Base-by-base conservation (phyloP, 1,284 basidiomycete genomes). In the Boletus semigastroideus region DNA sequence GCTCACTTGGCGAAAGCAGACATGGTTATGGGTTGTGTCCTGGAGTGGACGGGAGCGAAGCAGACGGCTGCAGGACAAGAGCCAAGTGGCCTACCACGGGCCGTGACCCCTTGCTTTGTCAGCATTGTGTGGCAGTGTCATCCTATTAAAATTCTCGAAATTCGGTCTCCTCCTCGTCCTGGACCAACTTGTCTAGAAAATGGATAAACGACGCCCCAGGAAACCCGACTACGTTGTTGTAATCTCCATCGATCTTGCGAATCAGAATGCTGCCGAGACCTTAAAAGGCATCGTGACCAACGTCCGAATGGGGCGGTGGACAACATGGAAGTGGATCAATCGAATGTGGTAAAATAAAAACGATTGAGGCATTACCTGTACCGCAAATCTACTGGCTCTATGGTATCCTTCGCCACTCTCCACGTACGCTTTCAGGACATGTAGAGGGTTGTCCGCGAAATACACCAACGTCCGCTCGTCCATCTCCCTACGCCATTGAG, bases 301-400 rank as follows among this genome's bases (percentile, higher is more conserved):
- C 11, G 30, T 31, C 7, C 4, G 12, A 6, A 11, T 13, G 16
- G 17, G 17, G 2, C 12, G 14, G 44, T 36, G 31, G 17, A n/a
- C 25, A 9, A 30, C 13, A 33, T 33, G 31, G 31, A 14, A 22
- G 22, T 5, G 22, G 22, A 33, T 33, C 31, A 13, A 14, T 11
- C 11, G 7, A 11, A 5, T 8, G 30, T 14, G 13, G 30, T 10
- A 31, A 7, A 14, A 31, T 14, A 36, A 5, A 36, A 2, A 11
- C 8, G 31, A 42, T 43, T 40, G 43, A 20, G 17, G 57, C 72
- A 50, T 22, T 59, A 92, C 92, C 78, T 98, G 96, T 42, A 96
- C 86, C 3, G 94, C 94, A 67, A 98, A 98, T 0, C 96, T 96
- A 5, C 95, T 96, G 0, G 95, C 95, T 19, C 94, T 81, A 65